Base-by-base conservation (phyloP, 2,329 filamentous ascomycete species). In the Epichloe coenophiala region DNA sequence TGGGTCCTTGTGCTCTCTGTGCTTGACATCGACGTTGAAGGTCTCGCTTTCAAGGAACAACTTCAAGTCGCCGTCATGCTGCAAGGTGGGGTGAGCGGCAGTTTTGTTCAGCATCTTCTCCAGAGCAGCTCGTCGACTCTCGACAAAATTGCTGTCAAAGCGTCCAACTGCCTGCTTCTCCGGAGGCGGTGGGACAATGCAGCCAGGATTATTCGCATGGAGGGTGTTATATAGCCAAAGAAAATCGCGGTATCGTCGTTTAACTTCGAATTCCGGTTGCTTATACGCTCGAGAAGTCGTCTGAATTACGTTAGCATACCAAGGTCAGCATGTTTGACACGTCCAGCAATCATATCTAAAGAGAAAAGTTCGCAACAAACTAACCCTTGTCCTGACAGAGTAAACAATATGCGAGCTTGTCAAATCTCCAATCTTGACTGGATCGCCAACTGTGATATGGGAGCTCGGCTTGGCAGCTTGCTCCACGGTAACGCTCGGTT, bases 21-120 rank as follows among this genome's bases (percentile, higher is more conserved):
- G 93, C 73, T 97, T 98, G 62, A 98, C 83, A 61, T 98, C 93
- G 38, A 95, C 80, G 61, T 89, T 96, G 72, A 98, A 96, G 1
- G 89, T 77, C 60, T 98, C 93, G 63, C 90, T 97, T 68, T 98
- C 93, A 13, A 98, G 73, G 68, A 98, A 98, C 5, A 97, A 81
- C 71, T 98, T 98, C 55, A 98, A 70, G 62, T 98, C 93, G 5
- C 80, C 83, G 62, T 98, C 93, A 60, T 95, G 88, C 64, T 97
- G 93, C 57, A 98, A 73, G 36, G 89, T 86, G 7, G 88, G 84
- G 65, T 98, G 93, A 11, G 82, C 80, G 3, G 91, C 88, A 53
- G 83, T 93, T 74, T 95, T 97, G 77, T 96, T 97, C 50, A 96
- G 74, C 93, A 98, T 98, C 64, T 93, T 88, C 69, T 98, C 93